These are phyloP conservation scores for Pythium periplocum DNA, from an alignment of 352 stramenopile species.

Conservation along the genomic window DNA sequence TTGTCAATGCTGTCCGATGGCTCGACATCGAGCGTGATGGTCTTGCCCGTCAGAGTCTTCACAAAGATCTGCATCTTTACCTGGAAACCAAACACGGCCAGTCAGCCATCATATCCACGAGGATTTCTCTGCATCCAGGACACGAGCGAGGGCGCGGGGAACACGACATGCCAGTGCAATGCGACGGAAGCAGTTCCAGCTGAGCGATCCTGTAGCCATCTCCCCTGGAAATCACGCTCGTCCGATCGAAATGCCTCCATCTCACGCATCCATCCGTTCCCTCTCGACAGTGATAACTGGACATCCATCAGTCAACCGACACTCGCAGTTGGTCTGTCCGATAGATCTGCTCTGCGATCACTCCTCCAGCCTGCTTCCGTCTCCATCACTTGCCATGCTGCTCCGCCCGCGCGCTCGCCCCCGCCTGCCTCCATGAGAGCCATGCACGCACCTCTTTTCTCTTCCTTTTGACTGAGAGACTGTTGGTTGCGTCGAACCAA, in stretches of 20 bases:
- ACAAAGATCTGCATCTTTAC: constrained; percentile 97
- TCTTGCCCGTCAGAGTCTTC: constrained; percentile 97
- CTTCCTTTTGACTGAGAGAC: constrained; percentile 28
- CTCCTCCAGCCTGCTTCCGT: too few species aligned
- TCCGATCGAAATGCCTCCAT: too few species aligned
- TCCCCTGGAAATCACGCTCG: too few species aligned
- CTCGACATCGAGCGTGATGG: constrained; percentile 96
- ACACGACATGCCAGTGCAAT: too few species aligned
- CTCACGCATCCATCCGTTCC: too few species aligned
- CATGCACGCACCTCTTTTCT: constrained; percentile 23
- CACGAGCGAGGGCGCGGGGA: not conserved
- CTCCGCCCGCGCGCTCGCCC: not conserved
- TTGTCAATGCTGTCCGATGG: constrained; percentile 98
- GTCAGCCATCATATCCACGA: not conserved
- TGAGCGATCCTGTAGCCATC: too few species aligned
- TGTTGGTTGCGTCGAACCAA: constrained; percentile 1
- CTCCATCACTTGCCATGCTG: too few species aligned
- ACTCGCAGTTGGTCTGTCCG: too few species aligned
- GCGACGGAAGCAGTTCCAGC: too few species aligned
- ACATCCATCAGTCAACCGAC: too few species aligned
- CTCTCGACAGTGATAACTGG: too few species aligned
- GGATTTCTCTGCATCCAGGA: not conserved
- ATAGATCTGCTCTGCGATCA: too few species aligned
- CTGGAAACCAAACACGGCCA: constrained; percentile 8
- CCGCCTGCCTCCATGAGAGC: not conserved